phyloP scores from a whole-genome alignment of 495 filamentous ascomycete species.

The Aspergillus funiculosus region DNA sequence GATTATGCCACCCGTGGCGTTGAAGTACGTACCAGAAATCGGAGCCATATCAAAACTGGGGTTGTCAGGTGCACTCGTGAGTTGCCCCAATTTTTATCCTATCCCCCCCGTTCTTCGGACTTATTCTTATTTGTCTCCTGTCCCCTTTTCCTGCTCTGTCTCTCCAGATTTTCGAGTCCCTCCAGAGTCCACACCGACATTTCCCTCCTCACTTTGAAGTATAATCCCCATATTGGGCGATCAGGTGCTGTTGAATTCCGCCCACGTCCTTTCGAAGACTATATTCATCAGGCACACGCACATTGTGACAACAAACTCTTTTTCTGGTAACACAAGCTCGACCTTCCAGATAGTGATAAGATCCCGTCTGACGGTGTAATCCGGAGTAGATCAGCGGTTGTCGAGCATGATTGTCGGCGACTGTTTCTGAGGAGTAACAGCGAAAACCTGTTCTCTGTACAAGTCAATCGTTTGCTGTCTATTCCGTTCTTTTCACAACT shows the following conservation, averaged over 20 bases:
- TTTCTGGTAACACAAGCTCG: neutral
- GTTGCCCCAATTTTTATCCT: constrained; percentile 3
- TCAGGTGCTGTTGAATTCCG: neutral
- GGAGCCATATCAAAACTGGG: constrained; percentile 5
- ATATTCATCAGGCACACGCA: constrained; percentile 1
- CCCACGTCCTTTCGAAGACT: neutral
- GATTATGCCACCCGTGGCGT: constrained; percentile 9
- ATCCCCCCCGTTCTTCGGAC: neutral
- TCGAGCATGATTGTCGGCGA: constrained; percentile 12
- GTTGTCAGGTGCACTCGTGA: constrained; percentile 5
- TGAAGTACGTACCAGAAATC: constrained; percentile 2
- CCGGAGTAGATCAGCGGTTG: neutral
- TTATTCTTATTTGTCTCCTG: neutral
- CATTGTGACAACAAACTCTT: neutral
- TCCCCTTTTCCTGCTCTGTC: neutral
- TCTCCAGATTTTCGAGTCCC: neutral
- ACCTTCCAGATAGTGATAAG: neutral
- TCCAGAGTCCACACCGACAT: constrained; percentile 1
- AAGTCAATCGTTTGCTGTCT: neutral
- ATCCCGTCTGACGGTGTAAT: neutral
- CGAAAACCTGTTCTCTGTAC: neutral
- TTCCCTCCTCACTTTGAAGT: neutral
- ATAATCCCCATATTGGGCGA: too few relatives aligned
- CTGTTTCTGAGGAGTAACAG: neutral
- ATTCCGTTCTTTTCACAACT: neutral